Conservation (phyloP, 805 yeast genomes). For the Metschnikowia reukaufii region DNA sequence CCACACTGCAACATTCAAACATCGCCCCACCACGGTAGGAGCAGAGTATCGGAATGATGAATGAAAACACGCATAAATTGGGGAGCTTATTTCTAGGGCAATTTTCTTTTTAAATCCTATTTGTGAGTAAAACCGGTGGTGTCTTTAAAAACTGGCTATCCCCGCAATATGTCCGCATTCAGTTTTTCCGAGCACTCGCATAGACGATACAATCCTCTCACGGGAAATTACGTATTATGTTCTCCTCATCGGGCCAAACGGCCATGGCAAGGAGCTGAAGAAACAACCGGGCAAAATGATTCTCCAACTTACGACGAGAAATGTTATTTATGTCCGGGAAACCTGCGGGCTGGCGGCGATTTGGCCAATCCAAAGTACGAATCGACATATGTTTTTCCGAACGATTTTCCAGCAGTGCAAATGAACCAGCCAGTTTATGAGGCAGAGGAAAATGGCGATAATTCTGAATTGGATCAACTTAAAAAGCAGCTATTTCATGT, state of each 20-base stretch:
- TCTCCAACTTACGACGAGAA: constrained; percentile 60
- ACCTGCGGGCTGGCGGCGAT: constrained; percentile 61
- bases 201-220: constrained; percentile 66
- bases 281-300: constrained; percentile 40
- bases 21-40: too few species aligned
- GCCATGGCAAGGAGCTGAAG: constrained; percentile 81
- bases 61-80: too few species aligned
- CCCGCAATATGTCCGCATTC: constrained; percentile 26
- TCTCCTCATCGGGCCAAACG: constrained; percentile 78
- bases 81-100: too few species aligned
- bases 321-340: constrained; percentile 75
- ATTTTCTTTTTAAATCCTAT: too few species aligned
- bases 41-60: too few species aligned
- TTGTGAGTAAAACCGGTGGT: too few species aligned
- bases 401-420: constrained; percentile 72
- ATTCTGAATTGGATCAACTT: constrained; percentile 16
- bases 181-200: constrained; percentile 62
- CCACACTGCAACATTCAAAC: too few species aligned
- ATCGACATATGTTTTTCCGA: constrained; percentile 58
- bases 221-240: constrained; percentile 67
- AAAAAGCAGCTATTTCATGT: constrained; percentile 50
- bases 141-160: too few species aligned
- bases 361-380: constrained; percentile 53
- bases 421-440: constrained; percentile 51
- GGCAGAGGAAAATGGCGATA: constrained; percentile 17